A percentile compares a stretch with the other conserved stretches of the same genome.
These are phyloP conservation scores for Ilyonectria sp. DNA, from an alignment of 2,329 filamentous ascomycete genomes.

Conservation along the genomic window DNA sequence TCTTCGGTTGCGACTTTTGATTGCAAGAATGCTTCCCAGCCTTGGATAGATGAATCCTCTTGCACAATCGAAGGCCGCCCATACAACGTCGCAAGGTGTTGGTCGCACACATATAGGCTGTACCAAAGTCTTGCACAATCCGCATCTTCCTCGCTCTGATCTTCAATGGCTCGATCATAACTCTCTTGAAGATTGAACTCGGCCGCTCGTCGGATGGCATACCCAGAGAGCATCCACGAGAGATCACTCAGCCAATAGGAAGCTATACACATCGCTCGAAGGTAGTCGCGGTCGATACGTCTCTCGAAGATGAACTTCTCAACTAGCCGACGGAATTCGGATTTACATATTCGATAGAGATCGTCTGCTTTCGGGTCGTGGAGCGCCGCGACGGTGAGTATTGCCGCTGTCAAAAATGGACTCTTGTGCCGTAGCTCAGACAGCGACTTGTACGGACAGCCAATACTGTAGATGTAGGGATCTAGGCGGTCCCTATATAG, in stretches of 20 bases:
- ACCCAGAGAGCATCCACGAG: conserved; percentile 72
- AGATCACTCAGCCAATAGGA: conserved; percentile 75
- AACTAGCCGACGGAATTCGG: conserved; percentile 69
- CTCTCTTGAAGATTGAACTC: conserved; percentile 60
- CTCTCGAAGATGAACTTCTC: conserved; percentile 58
- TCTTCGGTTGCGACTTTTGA: conserved; percentile 64
- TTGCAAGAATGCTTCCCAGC: conserved; percentile 68
- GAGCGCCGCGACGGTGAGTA: conserved; percentile 70
- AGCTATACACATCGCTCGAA: conserved; percentile 72
- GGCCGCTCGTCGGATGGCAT: conserved; percentile 62
- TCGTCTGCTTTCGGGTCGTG: conserved; percentile 68
- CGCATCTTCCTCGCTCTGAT: conserved; percentile 53
- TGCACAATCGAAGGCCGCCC: conserved; percentile 70
- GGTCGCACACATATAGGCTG: conserved; percentile 71
- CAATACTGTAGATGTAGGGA: conserved; percentile 65
- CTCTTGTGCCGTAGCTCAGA: conserved; percentile 68
- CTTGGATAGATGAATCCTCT: conserved; percentile 69
- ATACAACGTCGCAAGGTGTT: conserved; percentile 74
- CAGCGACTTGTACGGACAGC: conserved; percentile 63
- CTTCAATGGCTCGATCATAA: conserved; percentile 54
- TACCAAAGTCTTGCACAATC: conserved; percentile 74
- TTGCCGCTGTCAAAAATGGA: conserved; percentile 67
- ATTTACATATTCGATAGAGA: conserved; percentile 66
- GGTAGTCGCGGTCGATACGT: conserved; percentile 60
- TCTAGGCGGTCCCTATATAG: conserved; percentile 66